A percentile compares a stretch with the other conserved stretches of the same genome.
phyloP scores from a whole-genome alignment of 1,284 basidiomycete genomes.

The Vanrija humicola region DNA sequence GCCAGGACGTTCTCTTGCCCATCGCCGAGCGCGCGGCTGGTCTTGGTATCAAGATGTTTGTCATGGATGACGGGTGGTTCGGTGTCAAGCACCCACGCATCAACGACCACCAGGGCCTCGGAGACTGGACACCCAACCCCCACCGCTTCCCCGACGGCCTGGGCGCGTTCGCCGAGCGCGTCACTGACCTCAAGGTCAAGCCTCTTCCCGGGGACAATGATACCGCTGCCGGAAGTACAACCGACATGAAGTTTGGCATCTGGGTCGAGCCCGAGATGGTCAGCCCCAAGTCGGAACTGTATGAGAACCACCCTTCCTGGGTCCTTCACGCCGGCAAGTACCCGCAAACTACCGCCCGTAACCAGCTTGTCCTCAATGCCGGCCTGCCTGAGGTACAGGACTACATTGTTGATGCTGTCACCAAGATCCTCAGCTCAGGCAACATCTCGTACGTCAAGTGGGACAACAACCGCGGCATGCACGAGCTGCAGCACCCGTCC shows the following conservation, averaged over 20 bases:
- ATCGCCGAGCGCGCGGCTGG: conserved; percentile 25
- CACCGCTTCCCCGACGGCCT: conserved; percentile 30
- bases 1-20: conserved; percentile 16
- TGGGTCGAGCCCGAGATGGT: conserved; percentile 45
- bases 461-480: conserved; percentile 39
- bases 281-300: conserved; percentile 29
- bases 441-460: conserved; percentile 38
- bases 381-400: conserved; percentile 27
- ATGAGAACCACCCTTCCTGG: conserved; percentile 36
- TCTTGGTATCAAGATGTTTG: conserved; percentile 32
- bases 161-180: conserved; percentile 15
- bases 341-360: conserved; percentile 21
- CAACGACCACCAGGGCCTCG: conserved; percentile 25
- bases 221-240: background rate
- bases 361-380: conserved; percentile 37
- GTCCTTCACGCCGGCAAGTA: conserved; percentile 21
- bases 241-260: conserved; percentile 28
- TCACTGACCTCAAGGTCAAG: conserved; percentile 5
- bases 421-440: conserved; percentile 18
- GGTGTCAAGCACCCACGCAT: conserved; percentile 30
- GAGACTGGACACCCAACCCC: conserved; percentile 34
- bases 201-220: background rate
- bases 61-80: conserved; percentile 44
- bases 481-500: conserved; percentile 27
- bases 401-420: conserved; percentile 27